phyloP scores from a whole-genome alignment of 163 green algal species.

The Scenedesmus sp. region DNA sequence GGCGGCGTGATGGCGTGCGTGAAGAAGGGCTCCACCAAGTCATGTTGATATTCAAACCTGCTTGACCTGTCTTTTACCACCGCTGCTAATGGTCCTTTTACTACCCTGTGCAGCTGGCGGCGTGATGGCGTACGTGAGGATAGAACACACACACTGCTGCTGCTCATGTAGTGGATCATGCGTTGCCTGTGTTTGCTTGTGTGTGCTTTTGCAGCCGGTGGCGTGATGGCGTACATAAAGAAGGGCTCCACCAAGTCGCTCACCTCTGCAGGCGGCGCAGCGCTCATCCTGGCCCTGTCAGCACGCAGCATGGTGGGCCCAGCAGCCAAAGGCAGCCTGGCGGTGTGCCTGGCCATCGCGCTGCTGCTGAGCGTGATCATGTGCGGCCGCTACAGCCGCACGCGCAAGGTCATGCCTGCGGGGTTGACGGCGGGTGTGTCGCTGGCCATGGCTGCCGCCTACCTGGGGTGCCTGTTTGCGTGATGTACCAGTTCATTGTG shows the following conservation, averaged over 20 bases:
- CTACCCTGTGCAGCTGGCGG: background rate
- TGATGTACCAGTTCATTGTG: background rate
- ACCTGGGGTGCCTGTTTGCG: conserved; percentile 29
- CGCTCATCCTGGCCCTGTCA: conserved; percentile 37
- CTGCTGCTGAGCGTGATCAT: conserved; percentile 48
- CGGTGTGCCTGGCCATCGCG: conserved; percentile 36
- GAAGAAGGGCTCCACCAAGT: conserved; percentile 53
- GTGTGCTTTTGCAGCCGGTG: background rate
- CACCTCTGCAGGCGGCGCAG: conserved; percentile 32
- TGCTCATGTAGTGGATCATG: background rate
- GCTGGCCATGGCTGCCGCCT: conserved; percentile 44
- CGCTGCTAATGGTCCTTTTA: too few relatives aligned
- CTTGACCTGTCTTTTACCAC: too few relatives aligned
- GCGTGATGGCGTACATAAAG: conserved; percentile 38
- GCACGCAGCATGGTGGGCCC: conserved; percentile 29
- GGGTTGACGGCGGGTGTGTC: conserved; percentile 42
- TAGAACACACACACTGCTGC: background rate
- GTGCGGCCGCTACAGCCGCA: conserved; percentile 44
- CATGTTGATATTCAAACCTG: background rate
- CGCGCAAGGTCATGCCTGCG: conserved; percentile 51
- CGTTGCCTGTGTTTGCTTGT: background rate
- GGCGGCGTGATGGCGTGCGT: conserved; percentile 17
- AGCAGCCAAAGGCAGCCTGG: conserved; percentile 2
- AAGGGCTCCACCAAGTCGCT: conserved; percentile 51
- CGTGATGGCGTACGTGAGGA: too few relatives aligned